These are phyloP conservation scores for Pilasporangium apinafurcum DNA, from an alignment of 352 stramenopile genomes.

Conservation along the genomic window DNA sequence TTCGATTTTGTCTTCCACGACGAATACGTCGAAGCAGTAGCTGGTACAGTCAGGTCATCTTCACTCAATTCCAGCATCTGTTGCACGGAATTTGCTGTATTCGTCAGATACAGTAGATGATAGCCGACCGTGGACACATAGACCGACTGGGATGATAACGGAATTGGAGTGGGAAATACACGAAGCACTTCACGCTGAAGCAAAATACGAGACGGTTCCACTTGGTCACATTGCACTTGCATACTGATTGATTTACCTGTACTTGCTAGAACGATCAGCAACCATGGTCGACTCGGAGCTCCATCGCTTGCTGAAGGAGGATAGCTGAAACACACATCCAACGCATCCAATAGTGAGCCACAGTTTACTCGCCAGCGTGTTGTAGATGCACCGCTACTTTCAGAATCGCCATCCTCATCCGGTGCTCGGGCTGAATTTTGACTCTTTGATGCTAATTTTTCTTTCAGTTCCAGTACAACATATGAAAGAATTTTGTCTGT, in stretches of 20 bases:
- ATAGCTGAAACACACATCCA: slow-evolving; percentile 51
- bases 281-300: slow-evolving; percentile 12
- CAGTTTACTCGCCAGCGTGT: slow-evolving; percentile 11
- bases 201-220: slow-evolving; percentile 25
- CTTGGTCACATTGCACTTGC: slow-evolving; percentile 28
- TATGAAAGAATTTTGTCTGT: slow-evolving; percentile 27
- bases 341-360: slow-evolving; percentile 36
- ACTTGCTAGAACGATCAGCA: slow-evolving; percentile 47
- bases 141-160: slow-evolving; percentile 20
- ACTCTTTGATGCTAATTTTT: no score
- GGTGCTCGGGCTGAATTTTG: no score
- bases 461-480: slow-evolving; percentile 34
- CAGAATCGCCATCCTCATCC: slow-evolving; percentile 4
- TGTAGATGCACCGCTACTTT: background rate
- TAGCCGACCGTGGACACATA: slow-evolving; percentile 18
- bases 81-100: background rate
- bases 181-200: slow-evolving; percentile 31
- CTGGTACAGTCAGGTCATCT: slow-evolving; percentile 35
- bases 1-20: slow-evolving; percentile 22
- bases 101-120: slow-evolving; percentile 38
- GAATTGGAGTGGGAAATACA: slow-evolving; percentile 47
- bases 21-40: background rate
- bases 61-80: slow-evolving; percentile 44
- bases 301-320: slow-evolving; percentile 8
- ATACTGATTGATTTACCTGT: slow-evolving; percentile 44